A percentile compares a stretch with the other conserved stretches of the same genome.
Conservation (phyloP, 2,329 filamentous ascomycete genomes). For the Chaetomium strumarium region DNA sequence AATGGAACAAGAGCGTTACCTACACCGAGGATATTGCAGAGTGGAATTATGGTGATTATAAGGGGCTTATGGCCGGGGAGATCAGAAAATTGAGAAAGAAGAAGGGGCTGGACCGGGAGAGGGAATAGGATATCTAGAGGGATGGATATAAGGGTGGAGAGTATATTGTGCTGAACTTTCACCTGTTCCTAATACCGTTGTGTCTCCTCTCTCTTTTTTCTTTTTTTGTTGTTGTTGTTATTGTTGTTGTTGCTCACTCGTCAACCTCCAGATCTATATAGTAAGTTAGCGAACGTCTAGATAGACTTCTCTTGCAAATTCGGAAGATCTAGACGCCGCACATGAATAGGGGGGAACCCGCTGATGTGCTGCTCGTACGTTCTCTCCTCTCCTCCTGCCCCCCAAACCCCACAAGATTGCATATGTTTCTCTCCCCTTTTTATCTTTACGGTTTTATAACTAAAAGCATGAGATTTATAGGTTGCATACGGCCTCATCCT, state of each 20-base stretch:
- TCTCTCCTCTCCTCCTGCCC: neutral
- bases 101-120: neutral
- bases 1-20: neutral
- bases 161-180: neutral
- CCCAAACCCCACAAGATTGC: neutral
- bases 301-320: neutral
- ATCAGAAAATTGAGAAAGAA: neutral
- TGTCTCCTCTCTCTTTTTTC: too few relatives aligned
- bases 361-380: neutral
- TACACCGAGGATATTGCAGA: neutral
- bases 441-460: too few relatives aligned
- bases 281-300: neutral
- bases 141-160: neutral
- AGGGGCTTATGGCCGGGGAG: neutral
- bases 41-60: neutral
- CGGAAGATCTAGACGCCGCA: neutral
- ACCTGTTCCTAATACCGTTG: too few relatives aligned
- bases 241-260: too few relatives aligned
- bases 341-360: neutral
- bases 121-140: neutral
- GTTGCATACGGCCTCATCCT: conserved; percentile 1
- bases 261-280: neutral
- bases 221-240: too few relatives aligned
- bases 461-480: neutral
- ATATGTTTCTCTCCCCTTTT: neutral